Base-by-base conservation (phyloP, 805 yeast genomes). In the Candida stauntonica region DNA sequence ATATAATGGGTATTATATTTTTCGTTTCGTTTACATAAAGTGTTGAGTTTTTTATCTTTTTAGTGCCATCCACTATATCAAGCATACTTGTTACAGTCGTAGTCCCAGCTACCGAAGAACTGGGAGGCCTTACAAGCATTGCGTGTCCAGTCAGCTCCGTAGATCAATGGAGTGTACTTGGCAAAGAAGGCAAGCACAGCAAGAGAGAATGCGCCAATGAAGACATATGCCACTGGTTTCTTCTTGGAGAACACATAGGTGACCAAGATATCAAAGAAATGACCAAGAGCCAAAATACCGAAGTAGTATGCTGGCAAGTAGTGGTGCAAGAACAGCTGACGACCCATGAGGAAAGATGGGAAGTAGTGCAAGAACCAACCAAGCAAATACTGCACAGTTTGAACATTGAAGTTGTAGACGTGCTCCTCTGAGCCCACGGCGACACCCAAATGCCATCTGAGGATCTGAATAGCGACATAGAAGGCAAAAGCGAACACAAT, bases 291-390 rank as follows among this genome's bases (percentile, higher is more conserved):
- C 47, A 86, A 68, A 38, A 86, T 69, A 33, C 87, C 93, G 63
- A 93, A 93, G 66, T 87, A 93, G 37, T 86, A 74, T 2, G 98
- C 86, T 40, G 96, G 97, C 50, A 93, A 66, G 62, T 91, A 91
- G 63, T 89, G 98, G 62, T 89, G 98, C 58, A 89, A 68, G 68
- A 91, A 89, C 63, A 89, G 64, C 66, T 89, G 97, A 66, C 98
- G 79, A 17, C 80, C 88, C 98, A 89, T 89, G 42, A 89, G 66
- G 63, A 75, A 81, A 37, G 86, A 84, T 49, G 95, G 94, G 38
- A 70, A 57, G 57, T 75, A 81, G 61, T 86, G 95, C 27, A 81
- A 45, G 8, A 59, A 64, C 85, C 88, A 86, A 31, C 94, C 95
- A 7, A 75, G 54, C 29, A 79, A 54, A 58, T 77, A 85, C 23